phyloP scores from a whole-genome alignment of 1,139 yeast genomes.

The Spathaspora sp. region DNA sequence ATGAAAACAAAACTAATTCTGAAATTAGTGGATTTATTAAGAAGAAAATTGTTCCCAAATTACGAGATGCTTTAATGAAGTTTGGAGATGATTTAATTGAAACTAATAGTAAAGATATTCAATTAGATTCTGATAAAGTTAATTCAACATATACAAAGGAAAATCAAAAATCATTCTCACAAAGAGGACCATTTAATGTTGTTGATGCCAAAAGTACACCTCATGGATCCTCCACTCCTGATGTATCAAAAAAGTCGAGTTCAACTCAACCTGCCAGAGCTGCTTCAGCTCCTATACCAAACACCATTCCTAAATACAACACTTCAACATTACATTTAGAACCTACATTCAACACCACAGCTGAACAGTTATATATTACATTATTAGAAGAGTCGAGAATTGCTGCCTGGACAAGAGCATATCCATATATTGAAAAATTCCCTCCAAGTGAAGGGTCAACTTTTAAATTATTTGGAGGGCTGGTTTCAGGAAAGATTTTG shows the following conservation, averaged over 20 bases:
- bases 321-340: slow-evolving; percentile 78
- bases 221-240: slow-evolving; percentile 4
- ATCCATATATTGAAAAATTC: slow-evolving; percentile 53
- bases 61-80: slow-evolving; percentile 55
- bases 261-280: slow-evolving; percentile 13
- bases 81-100: slow-evolving; percentile 79
- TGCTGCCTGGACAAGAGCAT: slow-evolving; percentile 86
- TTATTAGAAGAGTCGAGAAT: slow-evolving; percentile 74
- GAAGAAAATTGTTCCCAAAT: slow-evolving; percentile 61
- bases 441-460: slow-evolving; percentile 61
- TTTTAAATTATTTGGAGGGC: slow-evolving; percentile 85
- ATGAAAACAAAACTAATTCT: slow-evolving; percentile 54
- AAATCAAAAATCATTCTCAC: slow-evolving; percentile 44
- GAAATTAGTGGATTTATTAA: slow-evolving; percentile 59
- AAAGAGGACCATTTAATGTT: background rate
- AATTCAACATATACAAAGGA: slow-evolving; percentile 66
- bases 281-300: slow-evolving; percentile 9
- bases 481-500: slow-evolving; percentile 68
- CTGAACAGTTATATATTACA: slow-evolving; percentile 78
- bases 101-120: slow-evolving; percentile 83
- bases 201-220: background rate
- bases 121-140: slow-evolving; percentile 64
- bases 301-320: slow-evolving; percentile 59
- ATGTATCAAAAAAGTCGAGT: slow-evolving; percentile 5
- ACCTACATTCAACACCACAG: slow-evolving; percentile 82